phyloP scores from a whole-genome alignment of 371 early-diverging fungal species.

The Syncephalastrum sp. region DNA sequence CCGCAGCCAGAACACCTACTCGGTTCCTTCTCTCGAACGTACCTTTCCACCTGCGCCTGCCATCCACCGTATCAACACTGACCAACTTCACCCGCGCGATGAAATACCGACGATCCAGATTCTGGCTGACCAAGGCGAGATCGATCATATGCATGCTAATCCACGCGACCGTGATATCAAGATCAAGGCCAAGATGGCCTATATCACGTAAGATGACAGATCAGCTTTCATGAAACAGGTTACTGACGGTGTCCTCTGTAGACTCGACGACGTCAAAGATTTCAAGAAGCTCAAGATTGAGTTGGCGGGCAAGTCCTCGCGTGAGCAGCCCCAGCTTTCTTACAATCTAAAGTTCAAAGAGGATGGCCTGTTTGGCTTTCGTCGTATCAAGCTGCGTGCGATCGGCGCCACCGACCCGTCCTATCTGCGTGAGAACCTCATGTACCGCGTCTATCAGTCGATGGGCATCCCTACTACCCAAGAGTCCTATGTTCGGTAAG shows the following conservation, averaged over 20 bases:
- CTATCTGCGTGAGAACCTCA: conserved; percentile 34
- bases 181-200: conserved; percentile 6
- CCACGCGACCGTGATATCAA: not conserved
- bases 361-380: conserved; percentile 19
- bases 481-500: conserved; percentile 23
- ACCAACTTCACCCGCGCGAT: conserved; percentile 11
- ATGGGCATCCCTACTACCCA: conserved; percentile 25
- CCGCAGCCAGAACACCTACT: not conserved
- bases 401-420: conserved; percentile 31
- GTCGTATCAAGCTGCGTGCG: conserved; percentile 31
- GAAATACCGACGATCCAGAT: conserved; percentile 18
- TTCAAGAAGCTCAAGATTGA: conserved; percentile 22
- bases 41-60: conserved; percentile 4
- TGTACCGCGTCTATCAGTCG: conserved; percentile 24
- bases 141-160: conserved; percentile 14
- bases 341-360: conserved; percentile 34
- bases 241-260: conserved; percentile 8
- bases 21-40: not conserved
- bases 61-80: conserved; percentile 16
- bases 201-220: not conserved
- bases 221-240: not conserved
- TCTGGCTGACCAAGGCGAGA: conserved; percentile 5
- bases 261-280: conserved; percentile 16
- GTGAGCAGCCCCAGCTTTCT: conserved; percentile 25
- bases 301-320: conserved; percentile 34